phyloP scores from a whole-genome alignment of 495 filamentous ascomycete species.

The Tricharina praecox region DNA sequence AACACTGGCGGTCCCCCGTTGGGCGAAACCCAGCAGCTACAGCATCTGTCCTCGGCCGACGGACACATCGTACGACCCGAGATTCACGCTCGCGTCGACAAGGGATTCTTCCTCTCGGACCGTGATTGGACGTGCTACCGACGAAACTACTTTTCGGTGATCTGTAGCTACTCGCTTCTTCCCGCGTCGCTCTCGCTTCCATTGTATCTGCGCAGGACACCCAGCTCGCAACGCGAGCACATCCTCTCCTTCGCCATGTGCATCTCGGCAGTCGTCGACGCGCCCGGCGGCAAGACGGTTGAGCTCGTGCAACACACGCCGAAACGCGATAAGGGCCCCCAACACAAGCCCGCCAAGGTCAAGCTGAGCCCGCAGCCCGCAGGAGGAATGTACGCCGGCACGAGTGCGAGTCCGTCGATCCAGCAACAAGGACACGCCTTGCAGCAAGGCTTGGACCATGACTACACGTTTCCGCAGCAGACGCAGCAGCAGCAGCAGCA shows the following conservation, averaged over 20 bases:
- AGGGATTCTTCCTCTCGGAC: slow-evolving; percentile 77
- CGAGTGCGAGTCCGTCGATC: slow-evolving; percentile 19
- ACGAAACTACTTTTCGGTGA: slow-evolving; percentile 83
- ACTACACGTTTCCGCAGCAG: slow-evolving; percentile 22
- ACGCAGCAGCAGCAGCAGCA: slow-evolving; percentile 21
- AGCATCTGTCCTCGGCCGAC: slow-evolving; percentile 42
- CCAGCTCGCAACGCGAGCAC: slow-evolving; percentile 29
- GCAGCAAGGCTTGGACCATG: slow-evolving; percentile 21
- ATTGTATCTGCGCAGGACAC: slow-evolving; percentile 32
- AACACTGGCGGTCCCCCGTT: slow-evolving; percentile 23
- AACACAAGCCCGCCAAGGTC: slow-evolving; percentile 56
- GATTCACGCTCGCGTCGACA: slow-evolving; percentile 73
- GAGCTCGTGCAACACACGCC: slow-evolving; percentile 90
- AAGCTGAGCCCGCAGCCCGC: slow-evolving; percentile 45
- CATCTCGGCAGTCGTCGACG: slow-evolving; percentile 75
- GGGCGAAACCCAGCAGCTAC: slow-evolving; percentile 36
- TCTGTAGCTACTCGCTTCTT: slow-evolving; percentile 59
- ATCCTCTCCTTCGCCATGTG: slow-evolving; percentile 61
- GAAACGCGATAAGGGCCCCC: slow-evolving; percentile 84
- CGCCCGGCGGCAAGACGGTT: slow-evolving; percentile 55
- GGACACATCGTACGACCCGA: slow-evolving; percentile 48
- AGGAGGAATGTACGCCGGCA: slow-evolving; percentile 23
- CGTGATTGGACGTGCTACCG: slow-evolving; percentile 92
- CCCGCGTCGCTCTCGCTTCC: slow-evolving; percentile 32
- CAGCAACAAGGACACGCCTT: slow-evolving; percentile 18